A percentile compares a stretch with the other conserved stretches of the same genome.
Evolutionary conservation across 1,284 basidiomycete genomes (phyloP).

Genomic region (Sporisorium iseilematis-ciliati): DNA sequence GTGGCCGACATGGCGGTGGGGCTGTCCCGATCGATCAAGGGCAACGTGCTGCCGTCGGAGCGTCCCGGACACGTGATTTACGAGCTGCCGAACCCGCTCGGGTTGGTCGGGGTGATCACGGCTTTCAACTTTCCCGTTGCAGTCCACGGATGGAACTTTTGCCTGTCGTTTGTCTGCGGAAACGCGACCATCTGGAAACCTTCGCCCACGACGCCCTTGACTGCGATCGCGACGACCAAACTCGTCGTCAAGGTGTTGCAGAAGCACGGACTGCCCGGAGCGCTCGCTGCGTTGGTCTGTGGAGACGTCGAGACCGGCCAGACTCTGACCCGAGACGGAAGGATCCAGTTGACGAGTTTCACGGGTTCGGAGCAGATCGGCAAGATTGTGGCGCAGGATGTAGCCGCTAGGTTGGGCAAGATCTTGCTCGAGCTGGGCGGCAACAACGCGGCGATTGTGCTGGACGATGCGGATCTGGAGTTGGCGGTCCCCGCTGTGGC

Average conservation of each 20-base stretch:
- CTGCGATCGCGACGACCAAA: constrained; percentile 86
- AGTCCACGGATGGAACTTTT: constrained; percentile 79
- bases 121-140: constrained; percentile 96
- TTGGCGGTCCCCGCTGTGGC: constrained; percentile 89
- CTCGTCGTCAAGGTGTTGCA: constrained; percentile 85
- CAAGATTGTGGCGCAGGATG: constrained; percentile 82
- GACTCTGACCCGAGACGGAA: constrained; percentile 78
- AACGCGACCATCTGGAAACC: constrained; percentile 97
- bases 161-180: constrained; percentile 87
- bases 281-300: constrained; percentile 83
- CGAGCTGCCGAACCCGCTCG: constrained; percentile 84
- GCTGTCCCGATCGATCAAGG: constrained; percentile 86
- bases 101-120: constrained; percentile 86
- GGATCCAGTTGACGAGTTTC: constrained; percentile 83
- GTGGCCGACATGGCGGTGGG: constrained; percentile 87
- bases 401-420: constrained; percentile 85
- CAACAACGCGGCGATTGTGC: constrained; percentile 92
- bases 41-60: constrained; percentile 61
- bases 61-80: constrained; percentile 56
- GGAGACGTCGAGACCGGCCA: constrained; percentile 86
- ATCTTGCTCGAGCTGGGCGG: constrained; percentile 90
- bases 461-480: constrained; percentile 90
- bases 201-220: constrained; percentile 84
- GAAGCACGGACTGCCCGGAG: constrained; percentile 83
- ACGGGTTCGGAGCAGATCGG: constrained; percentile 92